phyloP scores from a whole-genome alignment of 2,329 filamentous ascomycete species.

The Phoma herbarum region DNA sequence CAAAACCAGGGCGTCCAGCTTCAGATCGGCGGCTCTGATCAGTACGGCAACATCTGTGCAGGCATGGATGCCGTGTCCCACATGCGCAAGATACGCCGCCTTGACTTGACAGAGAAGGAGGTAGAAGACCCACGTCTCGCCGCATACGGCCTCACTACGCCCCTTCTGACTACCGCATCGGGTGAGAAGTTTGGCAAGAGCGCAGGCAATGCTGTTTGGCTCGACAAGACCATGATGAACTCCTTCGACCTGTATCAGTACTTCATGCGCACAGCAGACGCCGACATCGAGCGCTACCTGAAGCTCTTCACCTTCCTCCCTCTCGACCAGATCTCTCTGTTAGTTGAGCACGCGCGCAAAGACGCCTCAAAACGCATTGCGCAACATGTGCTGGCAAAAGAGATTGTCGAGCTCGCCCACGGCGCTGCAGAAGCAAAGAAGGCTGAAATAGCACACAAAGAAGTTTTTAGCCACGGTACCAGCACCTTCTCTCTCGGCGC shows the following conservation, averaged over 20 bases:
- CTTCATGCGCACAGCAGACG: slow-evolving; percentile 83
- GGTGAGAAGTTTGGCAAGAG: slow-evolving; percentile 96
- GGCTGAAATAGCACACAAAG: slow-evolving; percentile 66
- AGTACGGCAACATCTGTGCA: slow-evolving; percentile 94
- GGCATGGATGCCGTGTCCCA: slow-evolving; percentile 86
- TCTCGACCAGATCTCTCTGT: slow-evolving; percentile 67
- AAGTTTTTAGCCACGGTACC: slow-evolving; percentile 52
- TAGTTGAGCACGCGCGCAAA: slow-evolving; percentile 73
- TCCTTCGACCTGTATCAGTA: slow-evolving; percentile 89
- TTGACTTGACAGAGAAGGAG: slow-evolving; percentile 19
- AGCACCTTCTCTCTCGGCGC: slow-evolving; percentile 40
- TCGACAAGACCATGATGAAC: slow-evolving; percentile 81
- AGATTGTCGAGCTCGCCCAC: slow-evolving; percentile 83
- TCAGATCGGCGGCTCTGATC: slow-evolving; percentile 94
- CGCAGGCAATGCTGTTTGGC: slow-evolving; percentile 92
- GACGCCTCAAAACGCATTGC: slow-evolving; percentile 78
- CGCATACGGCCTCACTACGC: slow-evolving; percentile 88
- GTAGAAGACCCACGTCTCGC: slow-evolving; percentile 51
- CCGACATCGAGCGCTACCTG: slow-evolving; percentile 80
- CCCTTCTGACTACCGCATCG: slow-evolving; percentile 82
- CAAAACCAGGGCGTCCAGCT: slow-evolving; percentile 73
- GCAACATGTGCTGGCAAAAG: slow-evolving; percentile 82
- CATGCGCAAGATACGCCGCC: slow-evolving; percentile 61
- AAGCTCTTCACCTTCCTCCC: slow-evolving; percentile 93
- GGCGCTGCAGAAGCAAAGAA: slow-evolving; percentile 70